These are phyloP conservation scores for Macrotyloma uniflorum DNA, from an alignment of 306 rosid species.

Conservation along the genomic window DNA sequence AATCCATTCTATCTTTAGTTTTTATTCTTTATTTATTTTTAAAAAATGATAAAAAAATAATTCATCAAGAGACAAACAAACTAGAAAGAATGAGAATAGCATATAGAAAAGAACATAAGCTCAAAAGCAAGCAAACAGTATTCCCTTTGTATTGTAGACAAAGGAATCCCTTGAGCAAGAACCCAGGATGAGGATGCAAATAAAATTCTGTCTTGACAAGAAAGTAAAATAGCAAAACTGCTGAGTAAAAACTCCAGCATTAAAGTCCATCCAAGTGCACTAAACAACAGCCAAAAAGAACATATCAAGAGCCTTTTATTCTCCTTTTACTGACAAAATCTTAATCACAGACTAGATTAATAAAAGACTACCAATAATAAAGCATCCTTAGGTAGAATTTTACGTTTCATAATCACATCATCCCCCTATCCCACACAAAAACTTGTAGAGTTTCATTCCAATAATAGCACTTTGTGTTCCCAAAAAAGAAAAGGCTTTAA, in stretches of 20 bases:
- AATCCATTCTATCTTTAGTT: background rate
- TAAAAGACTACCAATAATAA: slow-evolving; percentile 17
- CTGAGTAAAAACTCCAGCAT: background rate
- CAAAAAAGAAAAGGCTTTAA: background rate
- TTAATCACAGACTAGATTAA: background rate
- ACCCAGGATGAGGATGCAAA: background rate
- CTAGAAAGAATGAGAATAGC: background rate
- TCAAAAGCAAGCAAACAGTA: slow-evolving; percentile 17
- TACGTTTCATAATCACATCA: background rate
- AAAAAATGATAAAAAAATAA: background rate
- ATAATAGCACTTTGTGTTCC: slow-evolving; percentile 22
- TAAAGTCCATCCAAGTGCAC: background rate
- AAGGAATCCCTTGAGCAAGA: background rate
- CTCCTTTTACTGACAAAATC: background rate
- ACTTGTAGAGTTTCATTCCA: slow-evolving; percentile 8
- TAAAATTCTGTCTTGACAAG: background rate
- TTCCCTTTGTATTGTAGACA: background rate
- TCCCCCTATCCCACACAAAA: slow-evolving; percentile 24
- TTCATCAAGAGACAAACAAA: background rate
- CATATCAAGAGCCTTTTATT: background rate
- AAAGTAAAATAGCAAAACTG: background rate
- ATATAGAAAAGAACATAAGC: background rate
- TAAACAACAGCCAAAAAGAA: background rate
- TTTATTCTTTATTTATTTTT: background rate
- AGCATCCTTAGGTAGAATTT: background rate